These are phyloP conservation scores for Populus nigra DNA, from an alignment of 345 rosid genomes.

Conservation along the genomic window DNA sequence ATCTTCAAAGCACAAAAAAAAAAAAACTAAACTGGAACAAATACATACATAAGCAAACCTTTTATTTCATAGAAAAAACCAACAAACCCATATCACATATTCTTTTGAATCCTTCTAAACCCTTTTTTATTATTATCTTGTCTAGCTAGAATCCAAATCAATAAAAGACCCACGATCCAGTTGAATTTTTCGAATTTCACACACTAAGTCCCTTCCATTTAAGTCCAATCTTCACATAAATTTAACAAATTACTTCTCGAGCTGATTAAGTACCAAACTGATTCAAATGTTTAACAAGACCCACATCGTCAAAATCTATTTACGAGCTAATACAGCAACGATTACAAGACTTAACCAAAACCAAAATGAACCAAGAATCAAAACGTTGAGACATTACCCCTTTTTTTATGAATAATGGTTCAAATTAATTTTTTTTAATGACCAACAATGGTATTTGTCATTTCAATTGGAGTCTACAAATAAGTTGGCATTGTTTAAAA, in stretches of 20 bases:
- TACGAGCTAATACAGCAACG: background rate
- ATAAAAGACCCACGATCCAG: background rate
- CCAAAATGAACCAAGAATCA: background rate
- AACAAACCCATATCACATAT: background rate
- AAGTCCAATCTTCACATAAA: too few species aligned
- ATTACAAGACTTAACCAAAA: background rate
- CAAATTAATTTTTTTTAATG: background rate
- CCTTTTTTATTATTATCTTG: background rate
- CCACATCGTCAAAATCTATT: background rate
- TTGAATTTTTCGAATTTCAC: background rate
- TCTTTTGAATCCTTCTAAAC: background rate
- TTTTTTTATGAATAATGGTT: too few species aligned
- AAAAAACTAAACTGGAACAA: background rate
- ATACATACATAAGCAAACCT: background rate
- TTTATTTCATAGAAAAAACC: background rate
- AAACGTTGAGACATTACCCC: background rate
- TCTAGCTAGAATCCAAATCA: background rate
- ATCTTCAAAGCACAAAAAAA: background rate
- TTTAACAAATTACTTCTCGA: too few species aligned
- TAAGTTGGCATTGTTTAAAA: slow-evolving; percentile 1
- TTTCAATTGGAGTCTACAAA: background rate
- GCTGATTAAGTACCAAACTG: background rate
- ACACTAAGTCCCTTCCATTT: background rate
- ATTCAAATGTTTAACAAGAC: background rate
- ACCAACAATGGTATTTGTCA: background rate